Base-by-base conservation (phyloP, 176 grass and related monocot species). In the Oropetium thomaeum region DNA sequence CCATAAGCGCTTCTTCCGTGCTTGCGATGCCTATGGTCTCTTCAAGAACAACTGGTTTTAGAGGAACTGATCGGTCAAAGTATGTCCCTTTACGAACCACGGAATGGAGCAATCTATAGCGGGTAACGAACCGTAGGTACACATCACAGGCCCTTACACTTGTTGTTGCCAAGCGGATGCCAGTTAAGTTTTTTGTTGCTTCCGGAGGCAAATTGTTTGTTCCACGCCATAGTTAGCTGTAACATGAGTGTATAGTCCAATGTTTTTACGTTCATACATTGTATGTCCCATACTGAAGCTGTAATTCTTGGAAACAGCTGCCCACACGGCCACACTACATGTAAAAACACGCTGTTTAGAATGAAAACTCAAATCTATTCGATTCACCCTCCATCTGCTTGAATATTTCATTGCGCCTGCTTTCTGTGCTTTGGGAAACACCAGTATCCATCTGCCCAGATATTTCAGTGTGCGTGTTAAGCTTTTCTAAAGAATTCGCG, bases 11-110 rank as follows among this genome's bases (percentile, higher is more conserved):
- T 84, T 98, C 91, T 5, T 98, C 96, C 1, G 91, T 92, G 65
- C 89, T 94, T 65, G 89, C 82, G 8, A 94, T 98, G 87, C 91
- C 96, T 27, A 95, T 95, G 91, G 87, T 90, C 19, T 94, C 91
- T 52, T 98, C 96, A 55, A 89, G 89, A 74, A 90, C 91, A 77
- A 94, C 89, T 20, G 96, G 96, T 41, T 98, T 94, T 76, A 83
- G 88, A 75, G 83, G 80, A 78, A 89, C 79, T 69, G 89, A 90
- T 25, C 79, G 81, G 72, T 38, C 89, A n/a, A 94, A 98, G 73
- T 92, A 90, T 69, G 82, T 81, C 65, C 86, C 91, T 67, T 70
- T 86, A 80, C 73, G 73, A 67, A 86, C 78, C 37, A 75, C 87
- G 16, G 79, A 91, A 37, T 87, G 87, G 96, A 79, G 64, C 33